These are phyloP conservation scores for Cronartium ribicola DNA, from an alignment of 1,284 basidiomycete species.

Conservation along the genomic window DNA sequence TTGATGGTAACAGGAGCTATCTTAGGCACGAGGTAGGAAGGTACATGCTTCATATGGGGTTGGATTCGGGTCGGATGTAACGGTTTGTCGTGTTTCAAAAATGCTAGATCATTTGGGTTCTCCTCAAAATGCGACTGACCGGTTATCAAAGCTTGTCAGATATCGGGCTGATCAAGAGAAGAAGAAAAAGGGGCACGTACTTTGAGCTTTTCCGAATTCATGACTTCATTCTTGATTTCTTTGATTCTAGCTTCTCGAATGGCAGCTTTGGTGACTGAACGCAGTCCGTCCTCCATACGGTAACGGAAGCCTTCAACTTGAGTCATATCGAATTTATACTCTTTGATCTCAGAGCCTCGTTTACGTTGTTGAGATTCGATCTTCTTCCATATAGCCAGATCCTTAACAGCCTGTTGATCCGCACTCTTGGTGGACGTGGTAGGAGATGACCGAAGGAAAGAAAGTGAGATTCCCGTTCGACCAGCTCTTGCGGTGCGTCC, in stretches of 20 bases:
- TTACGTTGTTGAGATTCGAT: conserved; percentile 70
- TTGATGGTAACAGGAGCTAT: conserved; percentile 58
- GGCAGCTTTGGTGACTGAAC: conserved; percentile 77
- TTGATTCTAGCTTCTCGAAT: conserved; percentile 89
- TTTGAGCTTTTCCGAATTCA: conserved; percentile 94
- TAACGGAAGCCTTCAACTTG: conserved; percentile 98
- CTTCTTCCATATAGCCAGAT: conserved; percentile 65
- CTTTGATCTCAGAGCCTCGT: conserved; percentile 72
- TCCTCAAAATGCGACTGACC: conserved; percentile 91
- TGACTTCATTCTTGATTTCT: conserved; percentile 86
- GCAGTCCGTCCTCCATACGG: conserved; percentile 91
- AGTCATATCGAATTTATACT: conserved; percentile 87
- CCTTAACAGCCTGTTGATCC: conserved; percentile 58
- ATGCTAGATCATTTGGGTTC: conserved; percentile 89
- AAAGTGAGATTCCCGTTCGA: conserved; percentile 83
- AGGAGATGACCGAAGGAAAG: conserved; percentile 73
- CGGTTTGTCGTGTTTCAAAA: conserved; percentile 88
- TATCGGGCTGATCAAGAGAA: background rate
- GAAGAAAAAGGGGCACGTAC: conserved; percentile 54
- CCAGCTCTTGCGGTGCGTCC: conserved; percentile 95
- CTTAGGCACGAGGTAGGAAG: conserved; percentile 83
- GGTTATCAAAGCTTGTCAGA: background rate
- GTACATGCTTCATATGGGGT: conserved; percentile 91
- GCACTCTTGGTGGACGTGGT: conserved; percentile 62
- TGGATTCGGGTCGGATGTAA: conserved; percentile 81